Evolutionary conservation across 768 basidiomycete genomes (phyloP).

Genomic region (Mrakia frigida): DNA sequence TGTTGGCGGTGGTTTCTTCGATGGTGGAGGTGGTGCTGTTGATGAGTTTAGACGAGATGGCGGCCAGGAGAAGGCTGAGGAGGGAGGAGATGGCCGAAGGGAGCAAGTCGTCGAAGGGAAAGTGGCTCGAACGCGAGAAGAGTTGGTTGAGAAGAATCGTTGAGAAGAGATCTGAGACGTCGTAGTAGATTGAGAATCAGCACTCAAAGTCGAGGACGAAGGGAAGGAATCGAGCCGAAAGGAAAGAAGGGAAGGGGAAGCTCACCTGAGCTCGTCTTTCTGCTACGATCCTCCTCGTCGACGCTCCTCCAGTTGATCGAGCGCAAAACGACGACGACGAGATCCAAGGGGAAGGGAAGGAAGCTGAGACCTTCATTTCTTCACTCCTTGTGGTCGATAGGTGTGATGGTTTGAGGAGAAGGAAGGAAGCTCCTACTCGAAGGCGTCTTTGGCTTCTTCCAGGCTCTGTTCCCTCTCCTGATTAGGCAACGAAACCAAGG

Average conservation of each 20-base stretch:
- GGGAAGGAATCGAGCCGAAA: not conserved
- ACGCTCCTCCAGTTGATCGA: not conserved
- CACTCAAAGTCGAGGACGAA: not conserved
- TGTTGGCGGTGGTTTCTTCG: not conserved
- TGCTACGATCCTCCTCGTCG: not conserved
- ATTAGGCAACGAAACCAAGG: no score
- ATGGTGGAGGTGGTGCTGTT: not conserved
- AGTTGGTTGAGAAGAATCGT: not conserved
- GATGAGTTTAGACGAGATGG: not conserved
- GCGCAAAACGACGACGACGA: not conserved
- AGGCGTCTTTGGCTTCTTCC: no score
- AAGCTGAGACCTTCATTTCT: not conserved
- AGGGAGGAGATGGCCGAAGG: slow-evolving; percentile 11
- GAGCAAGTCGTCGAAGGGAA: not conserved
- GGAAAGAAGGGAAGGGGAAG: not conserved
- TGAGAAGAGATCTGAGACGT: not conserved
- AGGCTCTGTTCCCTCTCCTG: no score
- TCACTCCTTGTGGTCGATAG: not conserved
- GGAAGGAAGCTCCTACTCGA: no score
- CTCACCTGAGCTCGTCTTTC: not conserved
- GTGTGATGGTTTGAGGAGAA: no score
- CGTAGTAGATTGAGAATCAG: not conserved
- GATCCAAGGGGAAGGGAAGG: not conserved
- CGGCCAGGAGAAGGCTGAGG: not conserved
- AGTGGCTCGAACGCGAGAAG: not conserved